phyloP scores from a whole-genome alignment of 2,329 filamentous ascomycete genomes.

The Achaetomium macrosporum region DNA sequence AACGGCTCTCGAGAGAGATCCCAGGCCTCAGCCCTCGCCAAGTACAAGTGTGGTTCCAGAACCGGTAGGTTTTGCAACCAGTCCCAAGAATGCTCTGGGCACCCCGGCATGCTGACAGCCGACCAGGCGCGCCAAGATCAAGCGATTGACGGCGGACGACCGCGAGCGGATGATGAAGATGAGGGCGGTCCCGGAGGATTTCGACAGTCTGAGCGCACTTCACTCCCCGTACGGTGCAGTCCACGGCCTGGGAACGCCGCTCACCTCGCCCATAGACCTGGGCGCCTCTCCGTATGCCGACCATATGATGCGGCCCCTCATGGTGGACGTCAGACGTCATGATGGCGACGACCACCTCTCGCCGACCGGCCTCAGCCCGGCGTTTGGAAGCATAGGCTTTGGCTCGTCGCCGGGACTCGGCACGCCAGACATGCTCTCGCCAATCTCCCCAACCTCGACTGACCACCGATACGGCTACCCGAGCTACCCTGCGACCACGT shows the following conservation, averaged over 20 bases:
- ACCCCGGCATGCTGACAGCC: slow-evolving; percentile 15
- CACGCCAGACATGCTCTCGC: slow-evolving; percentile 51
- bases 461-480: slow-evolving; percentile 53
- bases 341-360: slow-evolving; percentile 63
- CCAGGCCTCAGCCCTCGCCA: slow-evolving; percentile 86
- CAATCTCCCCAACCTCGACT: slow-evolving; percentile 48
- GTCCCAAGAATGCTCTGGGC: background rate
- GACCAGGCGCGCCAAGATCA: slow-evolving; percentile 62
- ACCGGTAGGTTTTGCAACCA: slow-evolving; percentile 57
- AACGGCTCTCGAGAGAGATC: slow-evolving; percentile 81
- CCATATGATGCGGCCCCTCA: slow-evolving; percentile 60
- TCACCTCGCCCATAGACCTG: slow-evolving; percentile 46
- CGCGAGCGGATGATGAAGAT: slow-evolving; percentile 67
- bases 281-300: slow-evolving; percentile 46
- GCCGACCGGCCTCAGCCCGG: slow-evolving; percentile 60
- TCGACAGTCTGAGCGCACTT: slow-evolving; percentile 63
- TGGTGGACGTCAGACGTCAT: slow-evolving; percentile 61
- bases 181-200: slow-evolving; percentile 64
- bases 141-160: slow-evolving; percentile 64
- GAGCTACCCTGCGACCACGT: slow-evolving; percentile 39
- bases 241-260: slow-evolving; percentile 43
- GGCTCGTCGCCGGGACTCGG: slow-evolving; percentile 46
- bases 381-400: slow-evolving; percentile 62
- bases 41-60: slow-evolving; percentile 98
- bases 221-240: slow-evolving; percentile 62